phyloP scores from a whole-genome alignment of 2,329 filamentous ascomycete species.

The Alternaria panax region DNA sequence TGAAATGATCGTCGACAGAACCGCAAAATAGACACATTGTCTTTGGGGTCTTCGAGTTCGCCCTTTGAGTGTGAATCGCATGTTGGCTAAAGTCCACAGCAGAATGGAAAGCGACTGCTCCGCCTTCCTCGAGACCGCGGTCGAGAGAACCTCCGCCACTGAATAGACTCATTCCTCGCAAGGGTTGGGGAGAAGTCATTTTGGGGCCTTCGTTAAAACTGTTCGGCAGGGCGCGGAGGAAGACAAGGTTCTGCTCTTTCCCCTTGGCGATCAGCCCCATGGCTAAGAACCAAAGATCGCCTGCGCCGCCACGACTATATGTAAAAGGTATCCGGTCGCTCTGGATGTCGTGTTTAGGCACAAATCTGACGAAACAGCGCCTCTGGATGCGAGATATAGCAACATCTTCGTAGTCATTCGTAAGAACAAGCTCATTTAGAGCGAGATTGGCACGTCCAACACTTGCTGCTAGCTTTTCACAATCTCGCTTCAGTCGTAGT shows the following conservation, averaged over 20 bases:
- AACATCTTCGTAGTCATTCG: conserved; percentile 54
- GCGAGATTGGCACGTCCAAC: conserved; percentile 36
- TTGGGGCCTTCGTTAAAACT: conserved; percentile 63
- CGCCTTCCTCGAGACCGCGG: conserved; percentile 75
- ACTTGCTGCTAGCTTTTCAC: conserved; percentile 40
- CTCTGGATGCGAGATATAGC: conserved; percentile 56
- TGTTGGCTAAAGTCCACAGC: conserved; percentile 70
- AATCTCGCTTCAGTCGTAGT: conserved; percentile 55
- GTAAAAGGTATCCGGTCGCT: conserved; percentile 61
- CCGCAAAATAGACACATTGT: conserved; percentile 67
- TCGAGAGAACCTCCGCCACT: conserved; percentile 82
- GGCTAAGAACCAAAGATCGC: conserved; percentile 71
- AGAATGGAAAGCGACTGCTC: conserved; percentile 69
- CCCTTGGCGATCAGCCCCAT: conserved; percentile 26
- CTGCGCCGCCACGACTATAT: conserved; percentile 71
- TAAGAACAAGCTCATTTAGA: conserved; percentile 68
- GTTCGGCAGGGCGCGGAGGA: conserved; percentile 14
- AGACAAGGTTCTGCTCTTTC: conserved; percentile 3
- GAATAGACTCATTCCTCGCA: conserved; percentile 72
- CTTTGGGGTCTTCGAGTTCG: conserved; percentile 62
- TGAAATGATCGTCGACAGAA: conserved; percentile 74
- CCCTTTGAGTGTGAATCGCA: conserved; percentile 76
- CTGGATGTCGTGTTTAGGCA: conserved; percentile 48
- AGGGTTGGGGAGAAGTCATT: conserved; percentile 50
- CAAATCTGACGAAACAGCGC: conserved; percentile 67